Conservation (phyloP, 169 alveolate species). For the Babesia caballi region DNA sequence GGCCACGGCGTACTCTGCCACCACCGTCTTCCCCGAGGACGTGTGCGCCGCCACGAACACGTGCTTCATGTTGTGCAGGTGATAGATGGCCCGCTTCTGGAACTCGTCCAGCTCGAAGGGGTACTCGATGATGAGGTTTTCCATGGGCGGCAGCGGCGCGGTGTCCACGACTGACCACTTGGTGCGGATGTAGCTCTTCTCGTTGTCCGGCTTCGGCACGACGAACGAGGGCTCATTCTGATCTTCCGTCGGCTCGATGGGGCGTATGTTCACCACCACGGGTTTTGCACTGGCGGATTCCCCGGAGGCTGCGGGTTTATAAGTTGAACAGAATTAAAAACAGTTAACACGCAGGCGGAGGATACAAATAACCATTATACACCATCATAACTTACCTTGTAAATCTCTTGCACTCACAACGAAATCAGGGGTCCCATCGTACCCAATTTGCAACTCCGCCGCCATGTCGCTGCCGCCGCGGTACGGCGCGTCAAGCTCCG, state of each 20-base stretch:
- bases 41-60: constrained; percentile 99
- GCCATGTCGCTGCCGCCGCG: neutral
- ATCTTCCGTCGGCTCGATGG: neutral
- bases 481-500: neutral
- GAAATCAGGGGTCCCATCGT: neutral
- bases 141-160: constrained; percentile 33
- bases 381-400: too few species aligned
- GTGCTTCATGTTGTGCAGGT: constrained; percentile 87
- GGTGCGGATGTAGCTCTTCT: constrained; percentile 58
- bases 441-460: neutral
- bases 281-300: too few species aligned
- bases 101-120: constrained; percentile 94
- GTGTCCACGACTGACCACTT: constrained; percentile 76
- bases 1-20: constrained; percentile 98
- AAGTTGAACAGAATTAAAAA: neutral
- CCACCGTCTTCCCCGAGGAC: constrained; percentile 98
- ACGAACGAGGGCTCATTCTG: neutral
- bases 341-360: neutral
- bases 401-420: neutral
- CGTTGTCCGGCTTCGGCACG: constrained; percentile 58
- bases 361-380: neutral
- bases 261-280: neutral
- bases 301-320: too few species aligned
- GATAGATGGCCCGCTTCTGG: constrained; percentile 93
- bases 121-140: constrained; percentile 79